Conservation (phyloP, 1,284 basidiomycete genomes). For the Sphagnurus paluster region DNA sequence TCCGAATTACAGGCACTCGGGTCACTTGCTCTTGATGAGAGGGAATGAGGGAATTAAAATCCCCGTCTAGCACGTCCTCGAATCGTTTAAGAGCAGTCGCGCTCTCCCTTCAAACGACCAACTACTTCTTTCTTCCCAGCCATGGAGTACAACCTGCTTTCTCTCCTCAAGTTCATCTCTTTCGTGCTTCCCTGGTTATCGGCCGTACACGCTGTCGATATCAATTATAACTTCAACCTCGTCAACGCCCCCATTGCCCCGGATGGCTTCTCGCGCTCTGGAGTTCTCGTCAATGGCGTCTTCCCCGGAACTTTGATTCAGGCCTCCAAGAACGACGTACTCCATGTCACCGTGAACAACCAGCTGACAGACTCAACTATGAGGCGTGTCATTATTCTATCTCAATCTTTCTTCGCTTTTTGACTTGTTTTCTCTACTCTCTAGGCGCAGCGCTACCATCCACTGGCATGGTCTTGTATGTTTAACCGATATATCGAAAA, state of each 20-base stretch:
- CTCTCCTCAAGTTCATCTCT: neutral
- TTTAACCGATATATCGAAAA: too few species aligned
- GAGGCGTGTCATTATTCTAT: too few species aligned
- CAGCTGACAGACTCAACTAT: slow-evolving; percentile 19
- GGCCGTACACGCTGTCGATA: slow-evolving; percentile 12
- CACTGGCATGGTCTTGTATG: slow-evolving; percentile 23
- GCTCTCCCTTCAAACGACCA: too few species aligned
- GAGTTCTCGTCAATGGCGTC: slow-evolving; percentile 23
- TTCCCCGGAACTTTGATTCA: slow-evolving; percentile 22
- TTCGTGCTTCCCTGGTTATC: neutral
- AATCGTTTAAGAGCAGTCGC: too few species aligned
- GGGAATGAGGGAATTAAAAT: too few species aligned
- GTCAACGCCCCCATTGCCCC: slow-evolving; percentile 25
- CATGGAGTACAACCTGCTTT: neutral
- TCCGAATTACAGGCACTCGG: too few species aligned
- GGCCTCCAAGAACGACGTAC: slow-evolving; percentile 18
- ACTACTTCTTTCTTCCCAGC: too few species aligned
- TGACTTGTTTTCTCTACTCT: too few species aligned
- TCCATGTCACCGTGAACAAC: slow-evolving; percentile 20
- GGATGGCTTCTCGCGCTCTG: slow-evolving; percentile 27
- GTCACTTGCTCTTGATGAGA: too few species aligned
- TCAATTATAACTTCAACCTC: slow-evolving; percentile 23
- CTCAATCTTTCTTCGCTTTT: too few species aligned
- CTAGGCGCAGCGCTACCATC: slow-evolving; percentile 19
- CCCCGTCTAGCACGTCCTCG: too few species aligned